Base-by-base conservation (phyloP, 805 yeast species). In the Candida stauntonica region DNA sequence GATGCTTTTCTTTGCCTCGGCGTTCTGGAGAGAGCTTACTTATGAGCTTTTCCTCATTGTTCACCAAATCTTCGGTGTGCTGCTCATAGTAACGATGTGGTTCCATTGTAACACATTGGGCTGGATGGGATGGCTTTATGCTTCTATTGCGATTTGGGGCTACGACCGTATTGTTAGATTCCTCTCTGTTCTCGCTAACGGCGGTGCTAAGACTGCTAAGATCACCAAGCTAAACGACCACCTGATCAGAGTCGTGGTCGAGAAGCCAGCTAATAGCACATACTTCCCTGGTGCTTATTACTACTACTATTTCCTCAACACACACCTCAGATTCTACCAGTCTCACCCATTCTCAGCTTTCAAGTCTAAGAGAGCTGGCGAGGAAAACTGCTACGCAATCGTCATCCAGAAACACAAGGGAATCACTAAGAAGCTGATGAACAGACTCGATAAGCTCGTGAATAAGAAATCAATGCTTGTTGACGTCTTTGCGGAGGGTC, bases 261-360 rank as follows among this genome's bases (percentile, higher is more conserved):
- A 55, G 26, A 59, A 61, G 39, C 86, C 91, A 20, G 69, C 75
- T 68, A 64, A 63, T 15, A 48, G 44, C 17, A 30, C 31, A 14
- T 64, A 70, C 27, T 60, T 52, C 40, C 78, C 86, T 2, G 83
- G 85, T 26, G 63, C 71, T 16, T 75, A 63, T 52, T 73, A 70
- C 9, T 82, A 66, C 51, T 59, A 83, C 31, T 73, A 80, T 59
- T 77, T 82, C 56, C 45, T 80, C 36, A 60, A 72, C 34, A 61
- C 69, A 16, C 53, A 58, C 5, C 19, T 47, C 5, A 17, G 64
- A 67, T 44, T 76, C 75, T 52, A 35, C 34, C 86, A 82, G 56
- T 76, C 82, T 4, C 88, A 83, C 56, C 91, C 91, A 9, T 82
- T 84, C 59, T 79, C 89, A 3, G 60, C 73, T 9, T 65, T 73